These are phyloP conservation scores for Nakazawaea peltata DNA, from an alignment of 805 yeast species.

Conservation along the genomic window DNA sequence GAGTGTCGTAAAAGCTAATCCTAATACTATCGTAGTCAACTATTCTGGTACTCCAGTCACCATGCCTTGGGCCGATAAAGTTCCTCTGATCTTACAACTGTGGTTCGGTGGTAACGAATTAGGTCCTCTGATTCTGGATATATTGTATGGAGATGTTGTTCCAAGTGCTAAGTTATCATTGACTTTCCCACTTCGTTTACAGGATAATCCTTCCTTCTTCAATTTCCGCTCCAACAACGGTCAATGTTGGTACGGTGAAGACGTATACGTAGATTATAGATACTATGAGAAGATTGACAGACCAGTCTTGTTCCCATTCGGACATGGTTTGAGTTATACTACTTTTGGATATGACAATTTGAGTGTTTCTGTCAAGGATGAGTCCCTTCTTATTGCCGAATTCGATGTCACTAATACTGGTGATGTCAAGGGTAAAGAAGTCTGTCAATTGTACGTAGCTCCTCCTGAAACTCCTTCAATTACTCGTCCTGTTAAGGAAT, in stretches of 20 bases:
- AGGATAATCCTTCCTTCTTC: conserved; percentile 51
- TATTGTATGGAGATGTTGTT: conserved; percentile 48
- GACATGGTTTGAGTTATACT: conserved; percentile 56
- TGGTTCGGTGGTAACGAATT: conserved; percentile 53
- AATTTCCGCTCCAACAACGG: conserved; percentile 46
- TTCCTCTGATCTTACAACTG: conserved; percentile 39
- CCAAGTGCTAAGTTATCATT: conserved; percentile 55
- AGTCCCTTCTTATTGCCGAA: conserved; percentile 17
- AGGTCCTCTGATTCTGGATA: conserved; percentile 54
- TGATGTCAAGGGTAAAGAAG: conserved; percentile 39
- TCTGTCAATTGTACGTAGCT: conserved; percentile 44
- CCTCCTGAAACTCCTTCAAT: conserved; percentile 23
- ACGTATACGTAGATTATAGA: conserved; percentile 56
- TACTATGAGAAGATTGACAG: conserved; percentile 45
- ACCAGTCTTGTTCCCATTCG: conserved; percentile 51
- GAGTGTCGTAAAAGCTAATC: conserved; percentile 37
- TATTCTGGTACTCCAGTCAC: conserved; percentile 58
- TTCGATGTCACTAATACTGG: conserved; percentile 46
- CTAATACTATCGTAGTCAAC: conserved; percentile 43
- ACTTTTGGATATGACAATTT: conserved; percentile 34
- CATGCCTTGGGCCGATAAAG: conserved; percentile 42
- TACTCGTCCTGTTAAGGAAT: conserved; percentile 50
- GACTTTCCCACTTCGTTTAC: conserved; percentile 41
- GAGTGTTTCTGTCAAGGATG: conserved; percentile 19
- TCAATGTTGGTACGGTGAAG: conserved; percentile 53